Evolutionary conservation across 192 early-diverging fungal genomes (phyloP).

Genomic region (Backusella luteola): DNA sequence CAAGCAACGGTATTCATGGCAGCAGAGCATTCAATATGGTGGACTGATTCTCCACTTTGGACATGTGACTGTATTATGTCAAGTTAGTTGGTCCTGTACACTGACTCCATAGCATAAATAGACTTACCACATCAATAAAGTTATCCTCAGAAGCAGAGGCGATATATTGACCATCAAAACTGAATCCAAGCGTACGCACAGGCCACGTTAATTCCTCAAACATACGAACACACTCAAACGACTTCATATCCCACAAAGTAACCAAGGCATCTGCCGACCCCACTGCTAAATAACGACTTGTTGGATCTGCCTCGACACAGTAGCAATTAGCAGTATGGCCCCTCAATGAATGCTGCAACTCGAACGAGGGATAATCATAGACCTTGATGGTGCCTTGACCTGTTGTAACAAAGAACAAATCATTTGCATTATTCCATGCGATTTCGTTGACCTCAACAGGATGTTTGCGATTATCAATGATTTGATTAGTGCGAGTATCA

Average conservation of each 20-base stretch:
- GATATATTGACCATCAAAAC: slow-evolving; percentile 74
- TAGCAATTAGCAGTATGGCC: slow-evolving; percentile 83
- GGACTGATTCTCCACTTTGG: slow-evolving; percentile 66
- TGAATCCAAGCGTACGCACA: slow-evolving; percentile 75
- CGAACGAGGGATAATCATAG: slow-evolving; percentile 65
- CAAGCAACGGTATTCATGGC: slow-evolving; percentile 77
- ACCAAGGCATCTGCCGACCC: slow-evolving; percentile 77
- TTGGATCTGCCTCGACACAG: slow-evolving; percentile 79
- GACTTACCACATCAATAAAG: slow-evolving; percentile 73
- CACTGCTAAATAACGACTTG: slow-evolving; percentile 73
- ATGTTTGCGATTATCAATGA: slow-evolving; percentile 44
- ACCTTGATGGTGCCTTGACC: slow-evolving; percentile 71
- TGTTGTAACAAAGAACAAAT: slow-evolving; percentile 76
- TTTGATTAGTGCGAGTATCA: slow-evolving; percentile 52
- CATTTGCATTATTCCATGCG: slow-evolving; percentile 70
- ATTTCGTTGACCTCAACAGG: slow-evolving; percentile 80
- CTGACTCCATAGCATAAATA: not conserved
- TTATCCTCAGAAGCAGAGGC: slow-evolving; percentile 78
- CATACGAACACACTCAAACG: slow-evolving; percentile 60
- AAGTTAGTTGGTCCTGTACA: not conserved
- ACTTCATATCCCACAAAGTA: slow-evolving; percentile 73
- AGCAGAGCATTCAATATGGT: slow-evolving; percentile 64
- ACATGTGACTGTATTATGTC: slow-evolving; percentile 57
- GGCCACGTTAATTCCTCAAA: slow-evolving; percentile 74
- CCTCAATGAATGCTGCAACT: slow-evolving; percentile 48